Percentiles rank a stretch among this genome's conserved stretches.
phyloP scores from a whole-genome alignment of 371 early-diverging fungal species.

The Mortierella sp. region DNA sequence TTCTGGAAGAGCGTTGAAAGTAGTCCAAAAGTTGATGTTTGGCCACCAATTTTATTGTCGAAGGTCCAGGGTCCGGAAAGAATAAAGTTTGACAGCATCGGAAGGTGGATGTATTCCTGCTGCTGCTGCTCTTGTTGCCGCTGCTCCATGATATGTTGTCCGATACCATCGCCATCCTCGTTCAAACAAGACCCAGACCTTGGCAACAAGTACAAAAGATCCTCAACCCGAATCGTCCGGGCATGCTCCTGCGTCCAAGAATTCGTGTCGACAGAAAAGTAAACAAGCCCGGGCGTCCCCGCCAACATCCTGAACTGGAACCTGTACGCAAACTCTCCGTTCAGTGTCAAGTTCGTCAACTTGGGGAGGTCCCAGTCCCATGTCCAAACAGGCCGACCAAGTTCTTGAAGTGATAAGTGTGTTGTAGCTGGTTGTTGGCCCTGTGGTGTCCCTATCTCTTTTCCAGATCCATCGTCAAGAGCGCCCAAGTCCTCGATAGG shows the following conservation, averaged over 20 bases:
- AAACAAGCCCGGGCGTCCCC: neutral
- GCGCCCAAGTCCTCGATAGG: too few relatives aligned
- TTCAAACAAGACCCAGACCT: too few relatives aligned
- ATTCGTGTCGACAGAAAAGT: neutral
- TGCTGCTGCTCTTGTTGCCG: neutral
- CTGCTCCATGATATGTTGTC: neutral
- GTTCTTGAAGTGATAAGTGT: too few relatives aligned
- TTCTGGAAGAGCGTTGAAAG: neutral
- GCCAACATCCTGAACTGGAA: neutral
- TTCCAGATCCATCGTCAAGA: too few relatives aligned
- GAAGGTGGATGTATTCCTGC: neutral
- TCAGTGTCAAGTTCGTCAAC: neutral
- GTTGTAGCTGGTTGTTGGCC: too few relatives aligned
- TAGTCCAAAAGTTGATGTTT: neutral
- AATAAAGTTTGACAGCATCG: neutral
- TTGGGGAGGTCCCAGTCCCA: neutral
- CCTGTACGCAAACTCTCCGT: neutral
- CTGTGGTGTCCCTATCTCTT: too few relatives aligned
- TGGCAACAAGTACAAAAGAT: neutral
- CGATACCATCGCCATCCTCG: neutral
- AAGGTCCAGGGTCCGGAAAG: neutral
- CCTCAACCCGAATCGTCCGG: neutral
- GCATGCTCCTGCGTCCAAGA: neutral
- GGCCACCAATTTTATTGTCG: neutral
- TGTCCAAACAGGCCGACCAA: neutral